Evolutionary conservation across 2,329 filamentous ascomycete species (phyloP).

Genomic region (Fusarium clavum): DNA sequence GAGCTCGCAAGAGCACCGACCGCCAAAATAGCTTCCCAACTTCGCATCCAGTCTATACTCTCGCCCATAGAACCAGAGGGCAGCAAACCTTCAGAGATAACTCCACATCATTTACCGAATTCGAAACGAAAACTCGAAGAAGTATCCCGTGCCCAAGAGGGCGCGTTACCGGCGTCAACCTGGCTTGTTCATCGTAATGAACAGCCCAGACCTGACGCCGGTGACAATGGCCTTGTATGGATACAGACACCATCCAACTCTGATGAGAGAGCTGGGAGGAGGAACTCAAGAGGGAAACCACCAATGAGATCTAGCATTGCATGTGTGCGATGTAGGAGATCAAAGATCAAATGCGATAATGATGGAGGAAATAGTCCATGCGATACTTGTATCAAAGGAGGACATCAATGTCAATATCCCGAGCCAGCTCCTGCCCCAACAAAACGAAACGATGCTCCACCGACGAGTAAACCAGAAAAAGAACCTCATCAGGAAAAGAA

Average conservation of each 20-base stretch:
- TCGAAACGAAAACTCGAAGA: conserved; percentile 15
- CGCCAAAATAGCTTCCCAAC: conserved; percentile 63
- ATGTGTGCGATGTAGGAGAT: conserved; percentile 78
- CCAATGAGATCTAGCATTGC: conserved; percentile 83
- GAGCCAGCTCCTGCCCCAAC: conserved; percentile 52
- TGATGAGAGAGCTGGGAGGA: conserved; percentile 32
- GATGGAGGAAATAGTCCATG: conserved; percentile 77
- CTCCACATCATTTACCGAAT: background rate
- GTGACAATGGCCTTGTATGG: background rate
- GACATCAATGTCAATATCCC: conserved; percentile 79
- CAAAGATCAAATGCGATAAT: conserved; percentile 91
- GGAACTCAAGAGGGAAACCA: conserved; percentile 47
- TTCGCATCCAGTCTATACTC: conserved; percentile 64
- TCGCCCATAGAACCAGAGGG: conserved; percentile 58
- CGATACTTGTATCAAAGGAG: conserved; percentile 77
- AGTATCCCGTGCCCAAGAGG: background rate
- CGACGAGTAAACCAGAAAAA: background rate
- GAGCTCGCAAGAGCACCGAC: conserved; percentile 50
- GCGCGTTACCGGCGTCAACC: background rate
- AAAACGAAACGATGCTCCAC: conserved; percentile 56
- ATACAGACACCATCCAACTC: conserved; percentile 4
- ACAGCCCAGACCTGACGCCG: background rate
- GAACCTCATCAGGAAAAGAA: conserved; percentile 13
- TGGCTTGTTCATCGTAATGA: background rate
- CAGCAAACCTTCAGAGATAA: conserved; percentile 50